These are phyloP conservation scores for Tympanopsis confertula DNA, from an alignment of 2,329 filamentous ascomycete species.

Conservation along the genomic window DNA sequence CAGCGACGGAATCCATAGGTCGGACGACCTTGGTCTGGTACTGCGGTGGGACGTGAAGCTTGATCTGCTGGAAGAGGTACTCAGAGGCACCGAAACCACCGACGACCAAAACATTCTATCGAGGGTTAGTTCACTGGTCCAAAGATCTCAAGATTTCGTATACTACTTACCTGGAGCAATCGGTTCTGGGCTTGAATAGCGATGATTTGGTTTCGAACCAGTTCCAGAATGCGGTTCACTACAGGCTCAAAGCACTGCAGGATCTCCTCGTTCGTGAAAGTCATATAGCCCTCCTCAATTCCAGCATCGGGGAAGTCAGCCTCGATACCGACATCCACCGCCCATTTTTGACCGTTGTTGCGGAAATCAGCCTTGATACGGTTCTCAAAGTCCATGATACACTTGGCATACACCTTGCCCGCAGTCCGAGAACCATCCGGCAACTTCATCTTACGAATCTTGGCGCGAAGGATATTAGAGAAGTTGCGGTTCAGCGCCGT, in stretches of 20 bases:
- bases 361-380: conserved; percentile 98
- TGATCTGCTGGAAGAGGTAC: conserved; percentile 99
- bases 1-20: conserved; percentile 96
- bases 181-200: conserved; percentile 96
- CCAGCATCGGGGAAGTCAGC: conserved; percentile 94
- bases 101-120: conserved; percentile 89
- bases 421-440: conserved; percentile 93
- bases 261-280: conserved; percentile 98
- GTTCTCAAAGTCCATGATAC: conserved; percentile 99
- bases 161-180: conserved; percentile 34
- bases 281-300: conserved; percentile 99
- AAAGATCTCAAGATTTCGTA: too few relatives aligned
- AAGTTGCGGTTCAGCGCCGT: conserved; percentile 96
- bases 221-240: conserved; percentile 88
- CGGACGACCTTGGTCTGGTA: conserved; percentile 97
- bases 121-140: too few relatives aligned
- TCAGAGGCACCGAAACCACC: conserved; percentile 97
- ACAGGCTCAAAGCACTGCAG: conserved; percentile 98
- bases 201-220: conserved; percentile 96
- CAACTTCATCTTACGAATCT: conserved; percentile 98
- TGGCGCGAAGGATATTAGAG: conserved; percentile 91
- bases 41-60: conserved; percentile 92
- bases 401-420: conserved; percentile 97
- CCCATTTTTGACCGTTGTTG: conserved; percentile 98
- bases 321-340: conserved; percentile 95